phyloP scores from a whole-genome alignment of 176 grass and related monocot genomes.

The Eragrostis curvula region DNA sequence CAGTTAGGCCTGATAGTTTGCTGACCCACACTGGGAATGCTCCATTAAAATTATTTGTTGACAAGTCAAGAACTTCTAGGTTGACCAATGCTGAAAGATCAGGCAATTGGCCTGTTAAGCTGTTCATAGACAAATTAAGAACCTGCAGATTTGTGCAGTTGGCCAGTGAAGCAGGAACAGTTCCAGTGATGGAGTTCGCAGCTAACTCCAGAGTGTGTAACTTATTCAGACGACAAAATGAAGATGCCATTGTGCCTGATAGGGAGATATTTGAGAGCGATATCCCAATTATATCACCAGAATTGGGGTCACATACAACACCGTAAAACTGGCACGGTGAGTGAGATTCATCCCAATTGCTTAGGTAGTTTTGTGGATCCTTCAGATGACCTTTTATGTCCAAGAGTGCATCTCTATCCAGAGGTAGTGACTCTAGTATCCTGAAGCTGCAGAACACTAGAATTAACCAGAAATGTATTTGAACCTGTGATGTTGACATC shows the following conservation, averaged over 20 bases:
- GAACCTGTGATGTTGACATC: constrained; percentile 53
- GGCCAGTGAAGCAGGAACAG: constrained; percentile 56
- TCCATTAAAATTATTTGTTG: constrained; percentile 76
- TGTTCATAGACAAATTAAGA: constrained; percentile 86
- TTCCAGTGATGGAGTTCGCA: constrained; percentile 74
- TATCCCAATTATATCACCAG: constrained; percentile 61
- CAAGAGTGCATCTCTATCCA: constrained; percentile 68
- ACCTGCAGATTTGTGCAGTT: constrained; percentile 76
- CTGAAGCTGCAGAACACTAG: constrained; percentile 41
- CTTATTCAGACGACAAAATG: constrained; percentile 64
- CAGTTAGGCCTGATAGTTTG: constrained; percentile 53
- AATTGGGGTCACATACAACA: constrained; percentile 61
- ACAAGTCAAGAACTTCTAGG: constrained; percentile 81
- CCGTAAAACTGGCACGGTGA: constrained; percentile 74
- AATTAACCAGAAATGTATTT: constrained; percentile 56
- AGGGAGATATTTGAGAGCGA: constrained; percentile 75
- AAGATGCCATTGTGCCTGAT: constrained; percentile 77
- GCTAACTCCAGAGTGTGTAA: constrained; percentile 66
- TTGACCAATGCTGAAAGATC: constrained; percentile 72
- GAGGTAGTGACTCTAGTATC: constrained; percentile 50
- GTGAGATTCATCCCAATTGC: constrained; percentile 63
- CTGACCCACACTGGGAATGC: constrained; percentile 74
- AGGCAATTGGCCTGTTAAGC: constrained; percentile 66
- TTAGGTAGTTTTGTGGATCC: constrained; percentile 73
- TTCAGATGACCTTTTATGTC: constrained; percentile 67